Evolutionary conservation across 345 rosid genomes (phyloP).

Genomic region (Corchorus olitorius): DNA sequence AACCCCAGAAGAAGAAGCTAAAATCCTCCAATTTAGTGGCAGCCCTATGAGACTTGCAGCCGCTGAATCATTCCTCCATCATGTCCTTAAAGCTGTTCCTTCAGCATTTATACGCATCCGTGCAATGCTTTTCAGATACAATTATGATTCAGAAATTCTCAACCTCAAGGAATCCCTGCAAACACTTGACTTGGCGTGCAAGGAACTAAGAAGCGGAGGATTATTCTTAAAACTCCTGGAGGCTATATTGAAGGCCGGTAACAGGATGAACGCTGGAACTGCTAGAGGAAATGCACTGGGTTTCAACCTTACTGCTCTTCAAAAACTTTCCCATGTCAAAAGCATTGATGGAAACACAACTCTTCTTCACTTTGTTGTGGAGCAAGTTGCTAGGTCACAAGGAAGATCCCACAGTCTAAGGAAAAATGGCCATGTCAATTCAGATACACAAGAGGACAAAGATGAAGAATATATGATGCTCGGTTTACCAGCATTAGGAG

Average conservation of each 20-base stretch:
- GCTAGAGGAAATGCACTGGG: constrained; percentile 85
- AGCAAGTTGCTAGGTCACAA: constrained; percentile 68
- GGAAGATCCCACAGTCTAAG: constrained; percentile 31
- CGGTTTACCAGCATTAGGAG: constrained; percentile 56
- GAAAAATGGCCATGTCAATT: constrained; percentile 11
- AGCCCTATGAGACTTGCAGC: constrained; percentile 54
- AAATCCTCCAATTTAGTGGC: constrained; percentile 60
- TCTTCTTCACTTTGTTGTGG: constrained; percentile 79
- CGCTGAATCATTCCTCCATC: constrained; percentile 67
- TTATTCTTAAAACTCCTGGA: constrained; percentile 77
- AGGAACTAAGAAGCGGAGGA: constrained; percentile 68
- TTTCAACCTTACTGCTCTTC: constrained; percentile 64
- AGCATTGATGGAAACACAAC: constrained; percentile 80
- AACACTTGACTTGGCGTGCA: constrained; percentile 57
- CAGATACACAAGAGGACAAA: constrained; percentile 37
- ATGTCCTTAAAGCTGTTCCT: constrained; percentile 69
- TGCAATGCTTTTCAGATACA: constrained; percentile 68
- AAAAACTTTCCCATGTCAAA: constrained; percentile 71
- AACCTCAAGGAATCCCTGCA: constrained; percentile 57
- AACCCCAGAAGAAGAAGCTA: constrained; percentile 60
- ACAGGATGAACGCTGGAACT: constrained; percentile 86
- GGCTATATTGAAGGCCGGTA: constrained; percentile 89
- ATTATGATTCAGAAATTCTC: constrained; percentile 60
- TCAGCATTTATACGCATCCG: constrained; percentile 63
- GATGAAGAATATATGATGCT: constrained; percentile 46